A percentile compares a stretch with the other conserved stretches of the same genome.
Conservation (phyloP, 495 filamentous ascomycete genomes). For the Astrothelium subdiscretum region DNA sequence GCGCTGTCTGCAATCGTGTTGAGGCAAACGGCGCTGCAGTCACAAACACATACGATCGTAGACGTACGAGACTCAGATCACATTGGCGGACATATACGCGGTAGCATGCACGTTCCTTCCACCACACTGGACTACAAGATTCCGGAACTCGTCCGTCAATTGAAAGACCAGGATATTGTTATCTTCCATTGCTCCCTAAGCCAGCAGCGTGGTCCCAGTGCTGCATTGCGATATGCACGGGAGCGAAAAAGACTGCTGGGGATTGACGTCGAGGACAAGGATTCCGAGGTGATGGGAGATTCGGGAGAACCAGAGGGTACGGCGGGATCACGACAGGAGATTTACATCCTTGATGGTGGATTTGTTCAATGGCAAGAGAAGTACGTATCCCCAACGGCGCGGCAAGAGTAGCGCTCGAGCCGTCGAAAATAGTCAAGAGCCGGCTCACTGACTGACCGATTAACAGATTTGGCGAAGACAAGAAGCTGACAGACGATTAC, state of each 20-base stretch:
- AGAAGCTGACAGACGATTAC: slow-evolving; percentile 74
- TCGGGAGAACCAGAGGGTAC: slow-evolving; percentile 22
- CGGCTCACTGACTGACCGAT: background rate
- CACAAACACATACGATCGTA: slow-evolving; percentile 79
- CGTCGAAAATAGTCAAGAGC: background rate
- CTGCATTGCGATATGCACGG: slow-evolving; percentile 57
- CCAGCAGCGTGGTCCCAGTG: slow-evolving; percentile 70
- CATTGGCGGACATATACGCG: slow-evolving; percentile 78
- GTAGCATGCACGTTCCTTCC: slow-evolving; percentile 64
- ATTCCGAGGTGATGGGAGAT: slow-evolving; percentile 24
- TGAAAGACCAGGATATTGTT: slow-evolving; percentile 67
- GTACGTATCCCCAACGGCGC: slow-evolving; percentile 25
- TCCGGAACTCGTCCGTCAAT: slow-evolving; percentile 68
- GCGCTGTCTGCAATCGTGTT: slow-evolving; percentile 46
- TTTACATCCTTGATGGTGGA: slow-evolving; percentile 72
- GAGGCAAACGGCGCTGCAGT: slow-evolving; percentile 51
- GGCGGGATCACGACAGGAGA: slow-evolving; percentile 44
- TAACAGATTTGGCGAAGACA: slow-evolving; percentile 53
- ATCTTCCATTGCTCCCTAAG: slow-evolving; percentile 94
- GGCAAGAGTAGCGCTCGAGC: background rate
- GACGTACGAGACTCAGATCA: slow-evolving; percentile 90
- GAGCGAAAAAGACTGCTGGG: slow-evolving; percentile 44
- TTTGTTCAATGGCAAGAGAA: slow-evolving; percentile 89
- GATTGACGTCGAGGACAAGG: slow-evolving; percentile 21
- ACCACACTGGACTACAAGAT: slow-evolving; percentile 58